Conservation (phyloP, 805 yeast species). For the Kuraishia hungarica region DNA sequence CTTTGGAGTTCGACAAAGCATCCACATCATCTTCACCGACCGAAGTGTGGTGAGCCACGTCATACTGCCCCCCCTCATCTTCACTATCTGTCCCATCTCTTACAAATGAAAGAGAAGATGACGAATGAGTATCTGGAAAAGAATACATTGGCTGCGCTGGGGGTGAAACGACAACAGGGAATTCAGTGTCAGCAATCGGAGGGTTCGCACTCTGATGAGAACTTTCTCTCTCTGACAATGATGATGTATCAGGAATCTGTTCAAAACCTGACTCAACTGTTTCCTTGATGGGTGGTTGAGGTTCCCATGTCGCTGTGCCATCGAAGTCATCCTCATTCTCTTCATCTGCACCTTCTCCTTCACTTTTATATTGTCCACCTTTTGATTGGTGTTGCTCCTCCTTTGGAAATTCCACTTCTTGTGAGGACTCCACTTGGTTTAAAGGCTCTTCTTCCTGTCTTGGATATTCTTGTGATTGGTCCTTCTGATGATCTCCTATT, state of each 20-base stretch:
- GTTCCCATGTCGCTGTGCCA: background rate
- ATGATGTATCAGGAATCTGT: too few species aligned
- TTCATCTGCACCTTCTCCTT: background rate
- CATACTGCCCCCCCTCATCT: background rate
- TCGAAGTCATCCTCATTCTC: background rate
- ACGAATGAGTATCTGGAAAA: background rate
- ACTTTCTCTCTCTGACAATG: too few species aligned
- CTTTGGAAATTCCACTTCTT: too few species aligned
- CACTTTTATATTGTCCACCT: too few species aligned
- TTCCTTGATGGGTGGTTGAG: background rate
- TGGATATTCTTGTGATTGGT: background rate
- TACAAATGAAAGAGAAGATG: background rate
- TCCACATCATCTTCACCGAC: too few species aligned
- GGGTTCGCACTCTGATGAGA: too few species aligned
- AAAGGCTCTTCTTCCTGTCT: too few species aligned
- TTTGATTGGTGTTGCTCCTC: too few species aligned
- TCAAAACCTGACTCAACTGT: background rate
- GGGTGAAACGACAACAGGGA: background rate
- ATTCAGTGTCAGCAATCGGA: too few species aligned
- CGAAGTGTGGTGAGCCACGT: too few species aligned
- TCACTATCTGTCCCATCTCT: background rate
- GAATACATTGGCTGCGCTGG: background rate
- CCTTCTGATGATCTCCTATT: background rate
- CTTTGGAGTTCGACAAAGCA: too few species aligned
- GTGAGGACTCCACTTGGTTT: too few species aligned